Base-by-base conservation (phyloP, 2,329 filamentous ascomycete species). In the Metarhizium anisopliae region DNA sequence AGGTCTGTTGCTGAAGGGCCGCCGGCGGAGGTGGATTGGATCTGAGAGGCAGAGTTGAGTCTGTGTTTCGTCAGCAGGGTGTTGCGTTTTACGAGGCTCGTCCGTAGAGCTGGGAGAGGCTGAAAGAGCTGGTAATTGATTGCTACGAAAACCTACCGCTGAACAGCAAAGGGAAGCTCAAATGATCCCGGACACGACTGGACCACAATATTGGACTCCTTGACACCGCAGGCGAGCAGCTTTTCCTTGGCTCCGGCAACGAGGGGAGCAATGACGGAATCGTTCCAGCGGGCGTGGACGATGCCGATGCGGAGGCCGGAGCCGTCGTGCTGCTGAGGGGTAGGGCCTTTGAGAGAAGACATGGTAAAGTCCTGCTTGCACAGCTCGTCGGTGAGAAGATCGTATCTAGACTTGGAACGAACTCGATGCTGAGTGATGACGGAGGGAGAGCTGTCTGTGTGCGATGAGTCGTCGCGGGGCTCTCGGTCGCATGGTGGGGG, bases 281-380 rank as follows among this genome's bases (percentile, higher is more conserved):
- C 80, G 77, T 99, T 99, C 94, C 94, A 99, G 66, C 94, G 86
- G 57, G 93, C 93, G 75, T 97, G 94, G 57, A 99, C 83, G 68
- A 99, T 97, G 68, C 89, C 93, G 69, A 99, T 86, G 68, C 94
- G 90, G 61, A 99, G 83, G 66, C 77, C 78, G 65, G 83, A 83
- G 71, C 89, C 87, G 68, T 86, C 78, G 71, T 83, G 78, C 63
- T 79, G 74, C 68, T 84, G 74, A 54, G 76, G 73, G 60, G 74
- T 73, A n/a, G 80, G 80, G 57, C 79, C 80, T 66, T 83, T 84
- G 70, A 79, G 74, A 57, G 76, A 76, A 16, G 25, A 43, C 20
- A 42, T 45, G 32, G 11, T 10, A 7, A 14, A 11, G 8, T 25
- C n/a, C 25, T 35, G 29, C 4, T 47, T n/a, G 10, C 20, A 38